These are phyloP conservation scores for Cladophialophora carrionii DNA, from an alignment of 2,329 filamentous ascomycete genomes.

Conservation along the genomic window DNA sequence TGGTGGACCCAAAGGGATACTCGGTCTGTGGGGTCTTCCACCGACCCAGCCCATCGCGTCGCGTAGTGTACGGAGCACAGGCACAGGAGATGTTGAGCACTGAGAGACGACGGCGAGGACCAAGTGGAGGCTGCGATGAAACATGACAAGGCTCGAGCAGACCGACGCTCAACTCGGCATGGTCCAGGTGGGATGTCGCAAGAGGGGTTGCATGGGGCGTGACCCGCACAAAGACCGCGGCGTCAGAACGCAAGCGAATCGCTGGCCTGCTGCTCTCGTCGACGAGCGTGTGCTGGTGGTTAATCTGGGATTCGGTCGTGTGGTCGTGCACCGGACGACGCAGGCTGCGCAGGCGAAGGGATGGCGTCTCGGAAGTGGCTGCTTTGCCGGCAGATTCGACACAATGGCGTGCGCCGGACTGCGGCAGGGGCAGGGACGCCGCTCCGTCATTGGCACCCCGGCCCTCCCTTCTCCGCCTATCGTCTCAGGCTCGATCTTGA, in stretches of 20 bases:
- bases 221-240: not conserved
- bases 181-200: constrained; percentile 16
- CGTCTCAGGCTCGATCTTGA: constrained; percentile 15
- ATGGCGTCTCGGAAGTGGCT: constrained; percentile 4
- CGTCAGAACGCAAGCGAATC: constrained; percentile 12
- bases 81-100: not conserved
- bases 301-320: not conserved
- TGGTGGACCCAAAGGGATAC: constrained; percentile 9
- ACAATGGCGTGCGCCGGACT: constrained; percentile 20
- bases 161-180: not conserved
- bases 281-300: not conserved
- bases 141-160: constrained; percentile 17
- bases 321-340: not conserved
- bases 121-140: constrained; percentile 19
- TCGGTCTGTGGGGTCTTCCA: constrained; percentile 14
- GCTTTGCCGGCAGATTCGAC: constrained; percentile 15
- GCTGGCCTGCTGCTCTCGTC: constrained; percentile 10
- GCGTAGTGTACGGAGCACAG: not conserved
- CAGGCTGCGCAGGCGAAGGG: constrained; percentile 10
- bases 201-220: constrained; percentile 14
- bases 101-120: constrained; percentile 9
- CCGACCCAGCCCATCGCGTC: constrained; percentile 18
- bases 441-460: constrained; percentile 3
- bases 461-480: constrained; percentile 20
- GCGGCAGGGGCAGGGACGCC: constrained; percentile 10